Evolutionary conservation across 768 basidiomycete genomes (phyloP).

Genomic region (Agaricus subrufescens): DNA sequence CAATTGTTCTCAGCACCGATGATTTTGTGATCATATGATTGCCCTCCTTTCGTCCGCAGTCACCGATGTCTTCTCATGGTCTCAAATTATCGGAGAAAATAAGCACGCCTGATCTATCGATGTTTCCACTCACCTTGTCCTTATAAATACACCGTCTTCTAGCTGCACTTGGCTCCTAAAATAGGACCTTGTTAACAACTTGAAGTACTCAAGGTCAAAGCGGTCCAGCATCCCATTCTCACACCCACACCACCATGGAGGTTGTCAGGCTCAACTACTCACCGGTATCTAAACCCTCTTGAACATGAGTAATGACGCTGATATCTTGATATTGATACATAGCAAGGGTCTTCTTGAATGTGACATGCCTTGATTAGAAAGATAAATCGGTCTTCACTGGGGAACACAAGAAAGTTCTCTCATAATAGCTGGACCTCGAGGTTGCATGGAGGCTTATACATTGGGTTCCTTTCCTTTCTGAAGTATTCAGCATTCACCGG

Average conservation of each 20-base stretch:
- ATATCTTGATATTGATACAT: neutral
- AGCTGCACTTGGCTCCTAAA: neutral
- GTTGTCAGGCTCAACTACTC: neutral
- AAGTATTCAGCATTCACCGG: neutral
- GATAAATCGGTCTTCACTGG: neutral
- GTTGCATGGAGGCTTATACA: neutral
- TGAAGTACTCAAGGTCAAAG: neutral
- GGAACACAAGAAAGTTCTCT: neutral
- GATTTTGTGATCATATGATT: constrained; percentile 2
- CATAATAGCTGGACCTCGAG: neutral
- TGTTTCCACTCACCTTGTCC: neutral
- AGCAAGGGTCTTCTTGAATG: neutral
- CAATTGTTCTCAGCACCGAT: neutral
- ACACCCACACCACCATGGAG: constrained; percentile 10
- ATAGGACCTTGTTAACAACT: neutral
- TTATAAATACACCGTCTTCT: neutral
- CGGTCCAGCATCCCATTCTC: neutral
- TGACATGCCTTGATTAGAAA: neutral
- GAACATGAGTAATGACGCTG: neutral
- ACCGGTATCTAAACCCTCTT: neutral
- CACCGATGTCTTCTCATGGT: constrained; percentile 3
- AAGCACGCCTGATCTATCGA: constrained; percentile 7
- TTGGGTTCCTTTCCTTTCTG: neutral
- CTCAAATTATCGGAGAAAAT: neutral
- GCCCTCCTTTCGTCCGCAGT: constrained; percentile 5